Evolutionary conservation across 1,284 basidiomycete genomes (phyloP).

Genomic region (Amylostereum chailletii): DNA sequence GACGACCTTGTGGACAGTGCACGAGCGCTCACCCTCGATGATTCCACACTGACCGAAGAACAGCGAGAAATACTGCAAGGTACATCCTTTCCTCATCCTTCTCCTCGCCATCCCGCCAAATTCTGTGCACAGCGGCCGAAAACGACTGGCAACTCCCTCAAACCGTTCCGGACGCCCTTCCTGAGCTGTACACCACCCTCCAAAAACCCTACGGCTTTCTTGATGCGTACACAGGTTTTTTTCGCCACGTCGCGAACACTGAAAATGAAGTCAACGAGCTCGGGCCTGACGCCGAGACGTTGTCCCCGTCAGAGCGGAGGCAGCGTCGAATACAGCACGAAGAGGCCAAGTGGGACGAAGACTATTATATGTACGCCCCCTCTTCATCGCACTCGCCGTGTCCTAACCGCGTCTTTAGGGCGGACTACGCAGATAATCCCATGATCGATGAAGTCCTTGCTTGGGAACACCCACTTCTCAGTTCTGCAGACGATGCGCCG

Average conservation of each 20-base stretch:
- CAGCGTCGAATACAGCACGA: constrained; percentile 45
- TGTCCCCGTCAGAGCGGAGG: constrained; percentile 35
- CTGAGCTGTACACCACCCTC: constrained; percentile 29
- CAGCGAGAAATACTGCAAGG: constrained; percentile 54
- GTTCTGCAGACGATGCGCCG: constrained; percentile 25
- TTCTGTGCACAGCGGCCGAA: constrained; percentile 42
- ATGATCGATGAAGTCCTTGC: constrained; percentile 58
- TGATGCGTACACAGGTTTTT: constrained; percentile 63
- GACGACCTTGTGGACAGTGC: constrained; percentile 33
- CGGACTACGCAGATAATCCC: constrained; percentile 68
- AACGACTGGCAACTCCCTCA: constrained; percentile 75
- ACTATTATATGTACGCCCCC: constrained; percentile 64
- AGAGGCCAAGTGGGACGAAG: constrained; percentile 70
- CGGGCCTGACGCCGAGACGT: constrained; percentile 53
- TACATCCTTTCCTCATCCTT: constrained; percentile 18
- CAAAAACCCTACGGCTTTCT: constrained; percentile 65
- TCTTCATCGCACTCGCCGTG: background rate
- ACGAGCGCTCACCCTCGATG: constrained; percentile 30
- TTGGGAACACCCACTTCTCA: constrained; percentile 49
- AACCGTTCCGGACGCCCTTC: constrained; percentile 33
- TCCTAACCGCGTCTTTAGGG: constrained; percentile 33
- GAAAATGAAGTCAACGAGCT: constrained; percentile 78
- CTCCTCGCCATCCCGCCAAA: background rate
- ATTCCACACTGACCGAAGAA: constrained; percentile 20
- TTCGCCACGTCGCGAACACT: constrained; percentile 55